Conservation (phyloP, 768 basidiomycete genomes). For the Saitozyma sp. region DNA sequence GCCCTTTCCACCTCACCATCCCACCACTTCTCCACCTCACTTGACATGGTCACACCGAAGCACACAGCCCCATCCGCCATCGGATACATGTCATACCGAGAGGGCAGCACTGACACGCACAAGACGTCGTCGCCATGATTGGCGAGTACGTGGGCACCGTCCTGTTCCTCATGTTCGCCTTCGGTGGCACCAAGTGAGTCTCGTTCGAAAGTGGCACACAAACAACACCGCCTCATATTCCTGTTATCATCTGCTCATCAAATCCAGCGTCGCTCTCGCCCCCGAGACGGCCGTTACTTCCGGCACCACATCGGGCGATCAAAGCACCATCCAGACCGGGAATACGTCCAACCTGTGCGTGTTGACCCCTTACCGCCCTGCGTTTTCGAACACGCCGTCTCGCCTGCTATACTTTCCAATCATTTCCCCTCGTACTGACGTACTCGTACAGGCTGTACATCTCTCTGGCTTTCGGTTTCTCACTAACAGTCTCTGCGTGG, state of each 20-base stretch:
- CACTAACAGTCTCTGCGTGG: slow-evolving; percentile 52
- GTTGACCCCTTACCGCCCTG: too few relatives aligned
- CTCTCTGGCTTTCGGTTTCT: slow-evolving; percentile 50
- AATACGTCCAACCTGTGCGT: slow-evolving; percentile 43
- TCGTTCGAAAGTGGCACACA: too few relatives aligned
- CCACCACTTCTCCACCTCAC: too few relatives aligned
- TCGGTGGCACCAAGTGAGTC: slow-evolving; percentile 44
- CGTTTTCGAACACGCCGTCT: too few relatives aligned
- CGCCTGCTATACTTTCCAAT: too few relatives aligned
- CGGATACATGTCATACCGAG: too few relatives aligned
- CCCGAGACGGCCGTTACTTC: slow-evolving; percentile 47
- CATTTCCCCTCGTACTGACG: too few relatives aligned
- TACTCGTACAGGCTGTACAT: slow-evolving; percentile 34
- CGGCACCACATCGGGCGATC: slow-evolving; percentile 37
- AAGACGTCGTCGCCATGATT: slow-evolving; percentile 50
- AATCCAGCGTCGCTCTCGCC: slow-evolving; percentile 39
- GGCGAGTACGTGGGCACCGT: slow-evolving; percentile 52
- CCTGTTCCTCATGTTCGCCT: slow-evolving; percentile 51
- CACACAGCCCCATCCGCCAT: too few relatives aligned
- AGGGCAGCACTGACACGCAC: background rate
- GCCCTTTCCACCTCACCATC: too few relatives aligned
- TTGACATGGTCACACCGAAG: too few relatives aligned
- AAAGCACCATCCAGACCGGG: slow-evolving; percentile 33
- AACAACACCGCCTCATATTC: too few relatives aligned
- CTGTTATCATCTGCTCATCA: too few relatives aligned